These are phyloP conservation scores for Neurospora sp. DNA, from an alignment of 495 filamentous ascomycete genomes.

Conservation along the genomic window DNA sequence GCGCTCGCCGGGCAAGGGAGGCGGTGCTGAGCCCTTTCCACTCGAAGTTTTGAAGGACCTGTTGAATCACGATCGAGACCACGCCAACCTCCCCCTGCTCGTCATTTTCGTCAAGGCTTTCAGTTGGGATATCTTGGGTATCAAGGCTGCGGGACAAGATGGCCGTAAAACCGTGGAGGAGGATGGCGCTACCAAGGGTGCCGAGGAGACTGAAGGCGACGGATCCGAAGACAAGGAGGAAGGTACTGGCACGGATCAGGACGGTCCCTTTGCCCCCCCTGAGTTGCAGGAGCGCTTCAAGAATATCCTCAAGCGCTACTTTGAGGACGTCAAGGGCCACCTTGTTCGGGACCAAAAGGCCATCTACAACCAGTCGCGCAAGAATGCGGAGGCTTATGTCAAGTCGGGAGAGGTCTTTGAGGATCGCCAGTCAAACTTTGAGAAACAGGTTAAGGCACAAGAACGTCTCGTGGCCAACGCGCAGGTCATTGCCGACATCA, in stretches of 20 bases:
- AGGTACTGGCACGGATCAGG: slow-evolving; percentile 36
- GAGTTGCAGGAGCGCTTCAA: slow-evolving; percentile 80
- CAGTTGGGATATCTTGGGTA: slow-evolving; percentile 87
- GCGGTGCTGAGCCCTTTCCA: slow-evolving; percentile 74
- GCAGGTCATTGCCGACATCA: slow-evolving; percentile 76
- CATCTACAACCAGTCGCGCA: slow-evolving; percentile 69
- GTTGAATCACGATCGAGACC: slow-evolving; percentile 84
- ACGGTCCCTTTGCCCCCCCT: slow-evolving; percentile 60
- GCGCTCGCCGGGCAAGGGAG: slow-evolving; percentile 41
- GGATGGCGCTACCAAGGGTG: slow-evolving; percentile 59
- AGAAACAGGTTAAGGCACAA: slow-evolving; percentile 82
- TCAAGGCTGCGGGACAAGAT: slow-evolving; percentile 57
- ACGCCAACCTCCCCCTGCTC: slow-evolving; percentile 79
- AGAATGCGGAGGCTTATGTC: slow-evolving; percentile 96
- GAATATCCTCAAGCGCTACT: slow-evolving; percentile 80
- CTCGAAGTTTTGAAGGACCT: slow-evolving; percentile 95
- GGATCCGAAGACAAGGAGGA: slow-evolving; percentile 39
- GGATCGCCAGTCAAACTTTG: slow-evolving; percentile 90
- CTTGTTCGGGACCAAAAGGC: slow-evolving; percentile 83
- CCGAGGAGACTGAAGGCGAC: slow-evolving; percentile 38
- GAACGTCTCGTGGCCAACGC: slow-evolving; percentile 87
- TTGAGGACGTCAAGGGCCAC: slow-evolving; percentile 87
- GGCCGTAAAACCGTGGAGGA: slow-evolving; percentile 76
- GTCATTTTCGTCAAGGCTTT: slow-evolving; percentile 95
- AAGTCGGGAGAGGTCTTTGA: slow-evolving; percentile 99